Percentiles rank a stretch among this genome's conserved stretches.
These are phyloP conservation scores for Sporothrix phasma DNA, from an alignment of 2,329 filamentous ascomycete species.

Conservation along the genomic window DNA sequence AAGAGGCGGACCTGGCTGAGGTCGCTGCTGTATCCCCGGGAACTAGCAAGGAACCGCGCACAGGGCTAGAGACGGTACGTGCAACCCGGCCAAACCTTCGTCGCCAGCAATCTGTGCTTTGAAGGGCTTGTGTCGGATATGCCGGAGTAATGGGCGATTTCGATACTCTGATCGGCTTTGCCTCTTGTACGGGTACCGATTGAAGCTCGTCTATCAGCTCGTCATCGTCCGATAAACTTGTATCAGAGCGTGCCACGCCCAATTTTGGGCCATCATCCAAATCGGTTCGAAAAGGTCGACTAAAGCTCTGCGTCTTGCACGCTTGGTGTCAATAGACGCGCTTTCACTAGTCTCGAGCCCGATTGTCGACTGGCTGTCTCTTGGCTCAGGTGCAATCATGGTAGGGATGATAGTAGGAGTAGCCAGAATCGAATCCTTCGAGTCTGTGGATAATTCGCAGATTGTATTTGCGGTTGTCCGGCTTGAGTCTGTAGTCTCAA, in stretches of 20 bases:
- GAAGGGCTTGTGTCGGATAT: constrained; percentile 32
- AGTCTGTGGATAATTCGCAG: constrained; percentile 14
- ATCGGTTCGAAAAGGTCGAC: constrained; percentile 47
- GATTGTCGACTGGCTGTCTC: constrained; percentile 10
- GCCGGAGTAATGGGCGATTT: constrained; percentile 73
- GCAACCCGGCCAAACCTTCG: constrained; percentile 23
- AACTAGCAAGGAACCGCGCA: constrained; percentile 35
- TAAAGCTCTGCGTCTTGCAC: constrained; percentile 27
- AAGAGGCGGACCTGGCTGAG: constrained; percentile 44
- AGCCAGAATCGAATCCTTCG: not conserved
- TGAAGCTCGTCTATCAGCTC: constrained; percentile 78
- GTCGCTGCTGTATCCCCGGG: constrained; percentile 38
- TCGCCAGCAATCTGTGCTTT: constrained; percentile 16
- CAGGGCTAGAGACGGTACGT: constrained; percentile 42
- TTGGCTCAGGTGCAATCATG: not conserved
- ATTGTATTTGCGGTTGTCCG: not conserved
- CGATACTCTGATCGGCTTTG: constrained; percentile 66
- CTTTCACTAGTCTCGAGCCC: constrained; percentile 18
- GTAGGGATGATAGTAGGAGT: not conserved
- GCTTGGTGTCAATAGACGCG: constrained; percentile 24
- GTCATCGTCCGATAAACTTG: constrained; percentile 60
- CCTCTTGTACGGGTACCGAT: constrained; percentile 71
- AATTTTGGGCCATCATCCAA: not conserved
- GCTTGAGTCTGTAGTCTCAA: not conserved
- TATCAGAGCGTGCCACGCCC: constrained; percentile 24